These are phyloP conservation scores for Apiospora phragmitis DNA, from an alignment of 2,329 filamentous ascomycete genomes.

Conservation along the genomic window DNA sequence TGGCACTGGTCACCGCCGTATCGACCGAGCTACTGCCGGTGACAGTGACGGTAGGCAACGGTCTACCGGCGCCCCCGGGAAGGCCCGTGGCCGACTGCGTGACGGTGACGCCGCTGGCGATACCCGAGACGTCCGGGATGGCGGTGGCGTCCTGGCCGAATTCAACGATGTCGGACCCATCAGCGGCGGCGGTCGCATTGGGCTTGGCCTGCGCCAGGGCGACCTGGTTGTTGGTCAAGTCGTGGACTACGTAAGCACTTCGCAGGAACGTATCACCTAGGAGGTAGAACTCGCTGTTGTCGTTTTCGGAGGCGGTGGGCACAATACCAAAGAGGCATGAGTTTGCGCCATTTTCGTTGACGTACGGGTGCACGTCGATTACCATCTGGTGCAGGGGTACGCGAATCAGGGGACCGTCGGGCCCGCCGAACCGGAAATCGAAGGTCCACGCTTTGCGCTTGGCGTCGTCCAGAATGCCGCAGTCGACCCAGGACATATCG, in stretches of 20 bases:
- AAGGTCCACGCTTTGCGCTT: constrained; percentile 41
- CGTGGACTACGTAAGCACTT: constrained; percentile 62
- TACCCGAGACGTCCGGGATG: constrained; percentile 46
- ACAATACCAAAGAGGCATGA: constrained; percentile 59
- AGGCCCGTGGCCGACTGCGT: constrained; percentile 24
- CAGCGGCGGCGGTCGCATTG: constrained; percentile 46
- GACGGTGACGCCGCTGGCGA: constrained; percentile 35
- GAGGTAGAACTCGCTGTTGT: constrained; percentile 42
- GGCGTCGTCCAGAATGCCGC: constrained; percentile 37
- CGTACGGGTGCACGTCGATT: constrained; percentile 36
- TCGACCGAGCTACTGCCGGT: constrained; percentile 15
- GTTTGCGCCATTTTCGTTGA: constrained; percentile 30
- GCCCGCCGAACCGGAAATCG: constrained; percentile 53
- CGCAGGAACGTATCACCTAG: constrained; percentile 61
- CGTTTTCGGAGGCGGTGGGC: constrained; percentile 31
- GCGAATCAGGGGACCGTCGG: constrained; percentile 48
- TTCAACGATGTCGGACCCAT: constrained; percentile 43
- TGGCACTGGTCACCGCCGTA: constrained; percentile 16
- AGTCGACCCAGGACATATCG: constrained; percentile 49
- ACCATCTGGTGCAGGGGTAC: constrained; percentile 58
- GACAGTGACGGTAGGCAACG: constrained; percentile 16
- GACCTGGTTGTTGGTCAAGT: constrained; percentile 58
- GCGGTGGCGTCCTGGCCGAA: constrained; percentile 39
- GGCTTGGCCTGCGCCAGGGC: constrained; percentile 56
- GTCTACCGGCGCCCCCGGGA: constrained; percentile 16